These are phyloP conservation scores for Chlamydomonas reinhardtii DNA, from an alignment of 163 green algal genomes.

Conservation along the genomic window DNA sequence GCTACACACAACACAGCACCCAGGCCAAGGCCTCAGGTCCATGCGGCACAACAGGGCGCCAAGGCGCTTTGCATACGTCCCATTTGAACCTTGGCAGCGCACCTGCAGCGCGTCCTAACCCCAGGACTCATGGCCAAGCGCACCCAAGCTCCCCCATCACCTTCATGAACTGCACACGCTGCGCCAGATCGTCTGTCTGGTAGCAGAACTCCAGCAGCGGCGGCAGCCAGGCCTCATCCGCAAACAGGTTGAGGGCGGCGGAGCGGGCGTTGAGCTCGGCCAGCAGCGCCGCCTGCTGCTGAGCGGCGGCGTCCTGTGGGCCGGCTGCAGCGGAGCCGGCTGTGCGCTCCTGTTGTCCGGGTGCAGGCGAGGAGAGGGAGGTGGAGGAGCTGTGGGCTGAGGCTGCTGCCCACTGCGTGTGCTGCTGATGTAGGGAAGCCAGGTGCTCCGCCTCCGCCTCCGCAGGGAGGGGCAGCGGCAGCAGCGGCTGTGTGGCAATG, in stretches of 20 bases:
- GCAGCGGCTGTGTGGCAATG: too few species aligned
- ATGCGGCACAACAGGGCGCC: too few species aligned
- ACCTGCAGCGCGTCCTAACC: too few species aligned
- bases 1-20: too few species aligned
- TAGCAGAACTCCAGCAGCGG: constrained; percentile 69
- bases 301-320: not conserved
- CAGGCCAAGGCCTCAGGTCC: too few species aligned
- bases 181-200: constrained; percentile 44
- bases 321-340: not conserved
- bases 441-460: not conserved
- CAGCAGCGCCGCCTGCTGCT: constrained; percentile 23
- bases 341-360: too few species aligned
- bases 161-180: constrained; percentile 53
- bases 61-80: too few species aligned
- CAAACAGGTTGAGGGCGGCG: constrained; percentile 63
- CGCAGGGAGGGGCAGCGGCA: not conserved
- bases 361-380: not conserved
- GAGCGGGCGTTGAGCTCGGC: constrained; percentile 22
- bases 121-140: too few species aligned
- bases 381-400: not conserved
- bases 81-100: too few species aligned
- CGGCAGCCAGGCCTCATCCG: constrained; percentile 62
- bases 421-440: not conserved
- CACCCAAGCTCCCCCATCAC: constrained; percentile 6
- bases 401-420: not conserved